Evolutionary conservation across 1,284 basidiomycete genomes (phyloP).

Genomic region (Sporisorium graminicola): DNA sequence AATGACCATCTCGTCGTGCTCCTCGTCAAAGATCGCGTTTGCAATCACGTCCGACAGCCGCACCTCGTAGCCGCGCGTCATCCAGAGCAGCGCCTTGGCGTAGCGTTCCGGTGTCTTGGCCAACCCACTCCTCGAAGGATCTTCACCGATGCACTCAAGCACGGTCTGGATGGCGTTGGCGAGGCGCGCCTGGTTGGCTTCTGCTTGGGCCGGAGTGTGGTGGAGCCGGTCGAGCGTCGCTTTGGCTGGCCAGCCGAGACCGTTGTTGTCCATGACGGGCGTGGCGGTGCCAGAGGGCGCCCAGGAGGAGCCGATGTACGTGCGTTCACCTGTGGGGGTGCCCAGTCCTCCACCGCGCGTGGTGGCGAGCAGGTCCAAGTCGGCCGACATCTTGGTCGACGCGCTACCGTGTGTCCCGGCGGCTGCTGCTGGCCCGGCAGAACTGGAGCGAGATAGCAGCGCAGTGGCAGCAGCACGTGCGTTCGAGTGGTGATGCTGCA

Average conservation of each 20-base stretch:
- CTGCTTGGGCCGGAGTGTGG: constrained; percentile 57
- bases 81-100: constrained; percentile 97
- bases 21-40: constrained; percentile 97
- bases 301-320: constrained; percentile 53
- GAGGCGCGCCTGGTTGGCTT: constrained; percentile 74
- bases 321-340: constrained; percentile 61
- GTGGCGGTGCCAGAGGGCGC: constrained; percentile 45
- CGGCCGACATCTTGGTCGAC: constrained; percentile 7
- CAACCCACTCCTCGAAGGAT: constrained; percentile 93
- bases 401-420: constrained; percentile 9
- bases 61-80: constrained; percentile 99
- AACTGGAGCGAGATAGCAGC: constrained; percentile 29
- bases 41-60: constrained; percentile 95
- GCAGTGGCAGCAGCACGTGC: constrained; percentile 37
- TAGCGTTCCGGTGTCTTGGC: constrained; percentile 93
- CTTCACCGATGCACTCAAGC: constrained; percentile 97
- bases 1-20: constrained; percentile 99
- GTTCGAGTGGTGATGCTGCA: constrained; percentile 18
- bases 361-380: constrained; percentile 28
- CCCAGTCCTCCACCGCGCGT: constrained; percentile 61
- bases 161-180: constrained; percentile 88
- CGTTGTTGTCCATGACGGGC: constrained; percentile 66
- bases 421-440: not conserved
- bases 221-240: constrained; percentile 61
- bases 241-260: constrained; percentile 67